phyloP scores from a whole-genome alignment of 352 stramenopile species.

The Thraustochytrium striatum region DNA sequence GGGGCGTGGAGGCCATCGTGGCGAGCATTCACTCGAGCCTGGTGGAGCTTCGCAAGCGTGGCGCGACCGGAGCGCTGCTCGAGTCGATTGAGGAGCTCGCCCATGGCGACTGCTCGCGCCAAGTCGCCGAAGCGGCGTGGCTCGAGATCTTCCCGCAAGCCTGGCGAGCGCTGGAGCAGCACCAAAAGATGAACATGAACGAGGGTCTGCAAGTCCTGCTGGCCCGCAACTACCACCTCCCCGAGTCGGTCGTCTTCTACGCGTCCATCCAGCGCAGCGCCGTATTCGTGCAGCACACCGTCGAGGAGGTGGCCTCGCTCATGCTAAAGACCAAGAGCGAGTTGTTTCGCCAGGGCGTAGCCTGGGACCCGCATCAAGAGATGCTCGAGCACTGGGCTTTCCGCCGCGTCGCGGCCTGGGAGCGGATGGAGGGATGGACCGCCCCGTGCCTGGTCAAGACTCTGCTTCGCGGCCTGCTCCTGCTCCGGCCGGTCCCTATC shows the following conservation, averaged over 20 bases:
- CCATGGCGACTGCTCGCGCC: constrained; percentile 5
- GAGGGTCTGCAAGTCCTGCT: constrained; percentile 29
- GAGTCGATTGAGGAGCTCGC: constrained; percentile 13
- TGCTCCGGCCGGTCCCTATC: not conserved
- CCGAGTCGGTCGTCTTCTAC: constrained; percentile 9
- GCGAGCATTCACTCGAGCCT: not conserved
- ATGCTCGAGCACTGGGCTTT: not conserved
- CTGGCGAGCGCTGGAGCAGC: constrained; percentile 32
- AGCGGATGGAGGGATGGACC: not conserved
- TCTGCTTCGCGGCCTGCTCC: constrained; percentile 13
- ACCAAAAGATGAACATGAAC: constrained; percentile 42
- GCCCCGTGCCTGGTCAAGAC: not conserved
- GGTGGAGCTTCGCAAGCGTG: not conserved
- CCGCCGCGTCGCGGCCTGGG: constrained; percentile 5
- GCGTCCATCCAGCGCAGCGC: not conserved
- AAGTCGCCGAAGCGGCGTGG: not conserved
- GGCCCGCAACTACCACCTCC: constrained; percentile 1
- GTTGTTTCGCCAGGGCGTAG: not conserved
- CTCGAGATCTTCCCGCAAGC: constrained; percentile 30
- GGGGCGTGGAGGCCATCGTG: not conserved
- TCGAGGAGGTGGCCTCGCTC: constrained; percentile 1
- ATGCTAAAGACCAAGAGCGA: not conserved
- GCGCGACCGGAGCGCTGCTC: not conserved
- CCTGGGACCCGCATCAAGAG: constrained; percentile 26
- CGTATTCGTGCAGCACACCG: constrained; percentile 9